A percentile compares a stretch with the other conserved stretches of the same genome.
Evolutionary conservation across 306 rosid genomes (phyloP).

Genomic region (Trifolium fragiferum): DNA sequence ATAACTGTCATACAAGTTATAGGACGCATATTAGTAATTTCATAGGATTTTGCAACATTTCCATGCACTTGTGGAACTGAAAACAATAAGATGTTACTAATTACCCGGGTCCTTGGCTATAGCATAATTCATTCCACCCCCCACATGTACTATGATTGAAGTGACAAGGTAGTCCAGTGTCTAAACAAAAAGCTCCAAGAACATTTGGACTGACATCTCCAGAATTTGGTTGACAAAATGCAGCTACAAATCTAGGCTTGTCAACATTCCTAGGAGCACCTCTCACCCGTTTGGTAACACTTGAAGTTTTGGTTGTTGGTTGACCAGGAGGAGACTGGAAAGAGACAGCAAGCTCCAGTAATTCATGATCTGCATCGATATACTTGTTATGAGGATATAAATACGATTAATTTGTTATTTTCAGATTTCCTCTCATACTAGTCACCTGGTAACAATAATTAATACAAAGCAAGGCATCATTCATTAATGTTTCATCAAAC

Average conservation of each 20-base stretch:
- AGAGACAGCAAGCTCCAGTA: constrained; percentile 79
- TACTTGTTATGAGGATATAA: constrained; percentile 32
- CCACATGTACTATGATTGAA: constrained; percentile 96
- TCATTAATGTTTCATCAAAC: constrained; percentile 3
- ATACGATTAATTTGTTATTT: constrained; percentile 6
- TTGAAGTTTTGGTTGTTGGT: constrained; percentile 55
- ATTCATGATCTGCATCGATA: constrained; percentile 64
- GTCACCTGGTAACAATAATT: constrained; percentile 21
- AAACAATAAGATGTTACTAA: constrained; percentile 32
- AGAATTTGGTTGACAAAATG: constrained; percentile 91
- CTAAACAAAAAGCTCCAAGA: constrained; percentile 82
- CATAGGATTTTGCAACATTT: constrained; percentile 21
- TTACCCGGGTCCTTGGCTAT: constrained; percentile 95
- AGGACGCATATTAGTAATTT: constrained; percentile 39
- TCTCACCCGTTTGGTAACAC: constrained; percentile 79
- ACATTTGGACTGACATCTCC: constrained; percentile 99
- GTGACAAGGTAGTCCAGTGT: constrained; percentile 91
- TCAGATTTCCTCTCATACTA: constrained; percentile 3
- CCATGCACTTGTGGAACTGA: constrained; percentile 15
- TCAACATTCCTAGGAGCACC: constrained; percentile 60
- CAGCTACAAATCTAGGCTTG: constrained; percentile 81
- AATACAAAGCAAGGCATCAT: constrained; percentile 8
- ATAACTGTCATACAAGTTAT: constrained; percentile 58
- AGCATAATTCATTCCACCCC: constrained; percentile 86
- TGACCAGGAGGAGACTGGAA: constrained; percentile 74